These are phyloP conservation scores for Heliosperma pusillum DNA, from an alignment of 148 eudicot species.

Conservation along the genomic window DNA sequence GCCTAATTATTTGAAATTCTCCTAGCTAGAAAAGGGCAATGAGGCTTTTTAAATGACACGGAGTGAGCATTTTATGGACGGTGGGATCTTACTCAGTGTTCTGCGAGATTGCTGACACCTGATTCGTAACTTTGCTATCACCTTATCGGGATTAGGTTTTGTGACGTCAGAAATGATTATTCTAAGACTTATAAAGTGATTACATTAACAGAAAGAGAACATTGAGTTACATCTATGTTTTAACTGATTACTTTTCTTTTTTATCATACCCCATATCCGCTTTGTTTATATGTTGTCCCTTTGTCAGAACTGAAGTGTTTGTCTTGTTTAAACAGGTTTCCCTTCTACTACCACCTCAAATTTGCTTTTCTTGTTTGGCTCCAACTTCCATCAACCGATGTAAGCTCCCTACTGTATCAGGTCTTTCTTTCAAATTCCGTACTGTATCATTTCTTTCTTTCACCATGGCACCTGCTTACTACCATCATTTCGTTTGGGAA, in stretches of 20 bases:
- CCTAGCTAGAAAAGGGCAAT: too few species aligned
- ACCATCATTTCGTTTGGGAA: not conserved
- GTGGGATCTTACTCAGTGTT: too few species aligned
- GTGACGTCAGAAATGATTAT: too few species aligned
- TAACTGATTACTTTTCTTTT: not conserved
- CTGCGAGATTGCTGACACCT: too few species aligned
- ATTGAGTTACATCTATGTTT: not conserved
- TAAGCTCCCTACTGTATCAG: constrained; percentile 33
- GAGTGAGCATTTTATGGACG: too few species aligned
- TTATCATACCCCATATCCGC: not conserved
- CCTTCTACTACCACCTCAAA: constrained; percentile 86
- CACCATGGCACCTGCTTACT: not conserved
- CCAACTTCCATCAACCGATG: constrained; percentile 81
- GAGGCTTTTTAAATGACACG: too few species aligned
- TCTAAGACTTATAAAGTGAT: not conserved
- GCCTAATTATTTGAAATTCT: too few species aligned
- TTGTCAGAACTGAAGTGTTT: constrained; percentile 18
- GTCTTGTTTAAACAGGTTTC: constrained; percentile 50
- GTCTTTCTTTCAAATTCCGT: constrained; percentile 7
- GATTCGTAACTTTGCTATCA: too few species aligned
- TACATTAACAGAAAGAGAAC: not conserved
- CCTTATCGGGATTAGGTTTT: too few species aligned
- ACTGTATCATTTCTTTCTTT: not conserved
- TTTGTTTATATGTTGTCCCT: not conserved
- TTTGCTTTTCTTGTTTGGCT: constrained; percentile 99